Conservation (phyloP, 345 rosid species). For the Gossypium thurberi region DNA sequence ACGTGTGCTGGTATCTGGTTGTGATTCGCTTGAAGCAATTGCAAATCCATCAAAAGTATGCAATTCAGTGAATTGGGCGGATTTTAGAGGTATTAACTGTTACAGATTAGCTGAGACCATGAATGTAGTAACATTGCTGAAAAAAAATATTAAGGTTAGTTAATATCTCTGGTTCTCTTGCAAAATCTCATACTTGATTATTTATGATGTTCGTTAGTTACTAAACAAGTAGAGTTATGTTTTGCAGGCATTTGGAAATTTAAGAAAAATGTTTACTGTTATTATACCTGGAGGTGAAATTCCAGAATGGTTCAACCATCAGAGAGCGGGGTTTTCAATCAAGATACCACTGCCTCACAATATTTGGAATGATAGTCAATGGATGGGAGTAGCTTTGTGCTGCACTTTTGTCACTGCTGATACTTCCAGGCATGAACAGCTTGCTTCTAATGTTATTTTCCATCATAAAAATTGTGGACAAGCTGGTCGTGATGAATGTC, state of each 20-base stretch:
- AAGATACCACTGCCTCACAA: neutral
- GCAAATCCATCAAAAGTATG: too few species aligned
- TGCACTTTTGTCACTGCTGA: neutral
- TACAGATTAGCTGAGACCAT: neutral
- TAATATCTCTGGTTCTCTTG: neutral
- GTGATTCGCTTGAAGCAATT: neutral
- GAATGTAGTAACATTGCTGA: neutral
- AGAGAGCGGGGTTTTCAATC: neutral
- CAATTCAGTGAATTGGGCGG: too few species aligned
- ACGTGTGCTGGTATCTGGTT: neutral
- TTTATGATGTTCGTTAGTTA: neutral
- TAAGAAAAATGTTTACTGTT: neutral
- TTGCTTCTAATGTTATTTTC: accelerated
- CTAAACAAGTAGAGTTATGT: neutral
- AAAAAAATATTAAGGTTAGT: neutral
- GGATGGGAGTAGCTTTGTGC: neutral
- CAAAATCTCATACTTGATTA: neutral
- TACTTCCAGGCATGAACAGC: accelerated
- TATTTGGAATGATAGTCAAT: too few species aligned
- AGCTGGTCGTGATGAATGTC: neutral
- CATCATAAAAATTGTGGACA: neutral
- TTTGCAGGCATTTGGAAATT: neutral
- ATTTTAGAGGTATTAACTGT: neutral
- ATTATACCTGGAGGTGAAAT: too few species aligned
- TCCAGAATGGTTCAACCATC: slow-evolving; percentile 2